Base-by-base conservation (phyloP, 2,329 filamentous ascomycete genomes). In the Gaeumannomyces sp. region DNA sequence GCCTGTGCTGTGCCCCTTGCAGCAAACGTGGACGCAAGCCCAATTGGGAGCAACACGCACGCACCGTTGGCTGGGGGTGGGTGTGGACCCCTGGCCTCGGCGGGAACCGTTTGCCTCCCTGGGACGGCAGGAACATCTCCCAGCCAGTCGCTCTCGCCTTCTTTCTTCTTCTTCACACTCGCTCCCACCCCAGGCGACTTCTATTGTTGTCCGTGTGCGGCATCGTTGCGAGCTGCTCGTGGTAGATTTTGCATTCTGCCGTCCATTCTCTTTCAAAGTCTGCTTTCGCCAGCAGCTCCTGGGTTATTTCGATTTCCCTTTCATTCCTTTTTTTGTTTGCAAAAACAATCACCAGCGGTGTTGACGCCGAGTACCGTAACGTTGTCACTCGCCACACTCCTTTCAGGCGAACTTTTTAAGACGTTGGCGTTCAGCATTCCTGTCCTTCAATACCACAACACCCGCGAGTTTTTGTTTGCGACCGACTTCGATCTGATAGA, bases 301-400 rank as follows among this genome's bases (percentile, higher is more conserved):
- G 45, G 45, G 45, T 53, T 22, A n/a, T 53, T 53, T 53, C 45
- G 22, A 8, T n/a, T 11, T 22, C 45, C 45, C 45, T 22, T 53
- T n/a, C 45, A n/a, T 53, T 53, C 22, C 45, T n/a, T 53, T 53
- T 53, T 53, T n/a, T n/a, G 45, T 53, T 53, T 53, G 45, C 45
- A 19, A 38, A 53, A n/a, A n/a, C 45, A 53, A n/a, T n/a, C 14
- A n/a, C 7, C 22, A 5, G 45, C 45, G 45, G 45, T n/a, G 45
- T 53, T 53, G 45, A 53, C 45, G 45, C 45, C 45, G 35, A 53
- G 10, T 3, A n/a, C 45, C 8, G 45, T 2, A 50, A 19, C 19
- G 11, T 50, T 10, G 6, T 53, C 19, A 8, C 45, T 22, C 45
- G 45, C 19, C 45, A 53, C 45, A 53, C 45, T 53, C 45, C 11